Conservation (phyloP, 768 basidiomycete species). For the Lyophyllum atratum region DNA sequence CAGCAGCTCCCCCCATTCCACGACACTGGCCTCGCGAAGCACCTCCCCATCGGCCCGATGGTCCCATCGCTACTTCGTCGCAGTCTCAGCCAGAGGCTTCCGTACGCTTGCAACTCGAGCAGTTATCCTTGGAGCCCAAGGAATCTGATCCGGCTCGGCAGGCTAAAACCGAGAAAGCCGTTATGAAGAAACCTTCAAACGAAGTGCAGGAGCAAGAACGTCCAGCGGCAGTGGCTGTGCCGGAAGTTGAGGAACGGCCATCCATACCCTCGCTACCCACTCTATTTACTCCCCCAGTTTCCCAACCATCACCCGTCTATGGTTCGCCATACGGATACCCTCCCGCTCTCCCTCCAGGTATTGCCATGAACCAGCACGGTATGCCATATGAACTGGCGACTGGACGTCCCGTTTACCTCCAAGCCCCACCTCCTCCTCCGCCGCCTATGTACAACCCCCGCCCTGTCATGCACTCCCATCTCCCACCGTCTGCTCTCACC, state of each 20-base stretch:
- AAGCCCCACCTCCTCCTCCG: conserved; percentile 55
- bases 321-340: conserved; percentile 69
- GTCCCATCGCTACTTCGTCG: conserved; percentile 20
- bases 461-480: conserved; percentile 60
- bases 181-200: conserved; percentile 39
- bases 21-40: not conserved
- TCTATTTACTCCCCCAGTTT: conserved; percentile 41
- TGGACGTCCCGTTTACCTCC: conserved; percentile 76
- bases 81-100: conserved; percentile 30
- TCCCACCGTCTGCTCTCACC: conserved; percentile 45
- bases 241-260: conserved; percentile 29
- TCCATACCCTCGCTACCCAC: conserved; percentile 44
- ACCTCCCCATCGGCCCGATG: conserved; percentile 19
- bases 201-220: conserved; percentile 24
- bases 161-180: conserved; percentile 50
- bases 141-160: conserved; percentile 35
- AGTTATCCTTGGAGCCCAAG: conserved; percentile 35
- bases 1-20: conserved; percentile 1
- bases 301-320: conserved; percentile 57
- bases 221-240: conserved; percentile 2
- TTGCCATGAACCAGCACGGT: conserved; percentile 73
- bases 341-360: conserved; percentile 67
- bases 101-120: conserved; percentile 40
- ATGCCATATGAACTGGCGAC: conserved; percentile 83
- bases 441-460: conserved; percentile 66